Conservation (phyloP, 495 filamentous ascomycete species). For the Penicillium pancosmium region DNA sequence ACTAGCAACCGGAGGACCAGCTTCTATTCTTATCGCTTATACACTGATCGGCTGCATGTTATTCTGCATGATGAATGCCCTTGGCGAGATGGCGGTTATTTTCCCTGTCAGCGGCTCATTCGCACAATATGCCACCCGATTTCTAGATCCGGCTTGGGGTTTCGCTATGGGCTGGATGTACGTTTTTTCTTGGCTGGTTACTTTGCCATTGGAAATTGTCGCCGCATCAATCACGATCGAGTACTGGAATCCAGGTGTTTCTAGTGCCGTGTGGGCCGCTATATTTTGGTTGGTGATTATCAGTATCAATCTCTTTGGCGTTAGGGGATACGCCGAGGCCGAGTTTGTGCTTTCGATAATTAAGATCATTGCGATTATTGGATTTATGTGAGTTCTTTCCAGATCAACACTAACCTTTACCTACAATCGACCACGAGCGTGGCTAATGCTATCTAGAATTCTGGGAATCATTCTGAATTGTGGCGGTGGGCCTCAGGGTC, state of each 20-base stretch:
- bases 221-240: slow-evolving; percentile 86
- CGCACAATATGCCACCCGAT: slow-evolving; percentile 87
- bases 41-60: slow-evolving; percentile 83
- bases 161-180: slow-evolving; percentile 99
- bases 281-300: slow-evolving; percentile 78
- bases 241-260: slow-evolving; percentile 73
- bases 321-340: slow-evolving; percentile 86
- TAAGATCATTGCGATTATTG: slow-evolving; percentile 85
- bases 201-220: slow-evolving; percentile 87
- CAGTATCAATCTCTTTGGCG: slow-evolving; percentile 81
- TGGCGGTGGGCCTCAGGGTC: slow-evolving; percentile 73
- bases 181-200: slow-evolving; percentile 88
- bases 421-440: no score
- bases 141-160: slow-evolving; percentile 93
- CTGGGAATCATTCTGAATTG: slow-evolving; percentile 78
- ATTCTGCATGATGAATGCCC: slow-evolving; percentile 86
- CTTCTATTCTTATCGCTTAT: slow-evolving; percentile 83
- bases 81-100: slow-evolving; percentile 89
- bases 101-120: slow-evolving; percentile 94
- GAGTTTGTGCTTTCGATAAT: slow-evolving; percentile 88
- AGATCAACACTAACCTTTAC: not conserved
- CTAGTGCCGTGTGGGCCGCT: slow-evolving; percentile 78
- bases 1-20: slow-evolving; percentile 78
- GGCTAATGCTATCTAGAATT: slow-evolving; percentile 48
- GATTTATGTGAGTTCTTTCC: slow-evolving; percentile 70